Evolutionary conservation across 2,329 filamentous ascomycete species (phyloP).

Genomic region (Pestalotiopsis sp.): DNA sequence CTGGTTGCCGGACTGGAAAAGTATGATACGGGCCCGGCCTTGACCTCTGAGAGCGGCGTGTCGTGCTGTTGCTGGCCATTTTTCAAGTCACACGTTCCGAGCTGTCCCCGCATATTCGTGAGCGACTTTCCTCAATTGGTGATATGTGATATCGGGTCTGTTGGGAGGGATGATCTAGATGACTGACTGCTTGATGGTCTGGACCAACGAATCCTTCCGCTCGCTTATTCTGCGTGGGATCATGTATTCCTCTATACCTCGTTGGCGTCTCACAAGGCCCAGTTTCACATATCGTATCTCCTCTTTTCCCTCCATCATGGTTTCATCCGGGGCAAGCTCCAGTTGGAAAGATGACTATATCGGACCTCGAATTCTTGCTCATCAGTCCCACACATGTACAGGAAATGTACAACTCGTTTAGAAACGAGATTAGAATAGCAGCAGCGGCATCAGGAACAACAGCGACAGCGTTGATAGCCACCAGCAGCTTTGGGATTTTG

Average conservation of each 20-base stretch:
- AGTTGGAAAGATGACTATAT: background rate
- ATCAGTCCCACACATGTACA: background rate
- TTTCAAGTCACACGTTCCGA: background rate
- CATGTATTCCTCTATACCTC: background rate
- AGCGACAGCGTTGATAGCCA: background rate
- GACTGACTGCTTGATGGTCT: background rate
- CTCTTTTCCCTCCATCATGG: background rate
- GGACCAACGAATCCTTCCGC: background rate
- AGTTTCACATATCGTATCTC: background rate
- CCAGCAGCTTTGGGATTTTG: conserved; percentile 8
- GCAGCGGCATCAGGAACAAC: background rate
- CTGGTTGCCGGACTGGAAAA: background rate
- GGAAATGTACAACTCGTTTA: background rate
- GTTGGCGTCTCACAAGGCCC: background rate
- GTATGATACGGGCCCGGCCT: background rate
- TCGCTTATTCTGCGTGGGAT: background rate
- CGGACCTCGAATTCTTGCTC: background rate
- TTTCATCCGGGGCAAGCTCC: background rate
- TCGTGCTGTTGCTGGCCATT: background rate
- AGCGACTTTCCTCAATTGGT: background rate
- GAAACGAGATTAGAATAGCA: background rate
- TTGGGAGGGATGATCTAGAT: background rate
- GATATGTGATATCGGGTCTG: background rate
- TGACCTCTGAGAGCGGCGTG: background rate
- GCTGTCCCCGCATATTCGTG: background rate